Evolutionary conservation across 2,329 filamentous ascomycete species (phyloP), one percentile per base, ranked within the genome.

Genomic region (Moelleriella libera): DNA sequence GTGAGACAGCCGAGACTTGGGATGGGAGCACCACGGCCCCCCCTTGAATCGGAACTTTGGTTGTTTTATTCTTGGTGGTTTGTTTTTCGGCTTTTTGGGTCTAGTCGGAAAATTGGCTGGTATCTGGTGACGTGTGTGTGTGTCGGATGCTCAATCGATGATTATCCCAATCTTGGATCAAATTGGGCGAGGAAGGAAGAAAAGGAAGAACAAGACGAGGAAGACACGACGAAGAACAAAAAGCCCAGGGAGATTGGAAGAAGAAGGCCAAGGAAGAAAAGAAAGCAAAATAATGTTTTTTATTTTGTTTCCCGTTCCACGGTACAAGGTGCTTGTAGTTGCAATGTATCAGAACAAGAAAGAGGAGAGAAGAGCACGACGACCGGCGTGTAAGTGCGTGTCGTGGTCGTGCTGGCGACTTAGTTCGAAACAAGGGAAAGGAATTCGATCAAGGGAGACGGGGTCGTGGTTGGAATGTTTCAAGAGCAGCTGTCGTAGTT

Each of bases 371-470:
- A 3, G 21, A 21, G 21, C 21, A 21, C 21, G 21, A 21, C 21
- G 21, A 21, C 21, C 21, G 21, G 31, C 43, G 28, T 47, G 44
- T 44, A 41, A 21, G 45, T 42, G 40, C 40, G 39, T 37, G 46
- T 47, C 43, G 32, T 14, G 45, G n/a, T 9, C 29, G 21, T 21
- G 21, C 21, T 21, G 32, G 12, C 12, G 32, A 12, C 8, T 37
- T 37, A 37, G 46, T 28, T 45, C 43, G 49, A 45, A 45, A 49
- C 45, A 47, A 50, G 48, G 47, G 47, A 48, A 45, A 50, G 52
- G 52, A 53, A 52, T 52, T 50, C 52, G 47, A 51, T 42, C 21
- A 48, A 51, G 49, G 49, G 49, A 46, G 47, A 49, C 47, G 32
- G 14, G 32, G 32, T 37, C 28, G 44, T 29, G 47, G 41, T 46